Conservation (phyloP, 306 rosid genomes). For the Ormosia semicastrata region DNA sequence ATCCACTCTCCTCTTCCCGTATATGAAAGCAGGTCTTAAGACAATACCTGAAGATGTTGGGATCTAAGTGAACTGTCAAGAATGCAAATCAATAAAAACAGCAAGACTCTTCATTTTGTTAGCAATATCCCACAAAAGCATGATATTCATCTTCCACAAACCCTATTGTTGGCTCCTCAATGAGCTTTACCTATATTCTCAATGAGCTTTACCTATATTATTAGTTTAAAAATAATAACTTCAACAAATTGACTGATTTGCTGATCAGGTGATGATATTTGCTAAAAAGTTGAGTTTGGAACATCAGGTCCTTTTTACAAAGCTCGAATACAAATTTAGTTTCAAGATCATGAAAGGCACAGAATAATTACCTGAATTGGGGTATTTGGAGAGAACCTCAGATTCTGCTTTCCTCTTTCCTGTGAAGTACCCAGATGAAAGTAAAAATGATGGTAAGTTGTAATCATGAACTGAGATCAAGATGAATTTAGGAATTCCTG, state of each 20-base stretch:
- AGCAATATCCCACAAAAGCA: conserved; percentile 1
- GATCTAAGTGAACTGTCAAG: conserved; percentile 17
- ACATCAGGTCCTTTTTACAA: conserved; percentile 2
- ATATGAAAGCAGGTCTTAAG: conserved; percentile 85
- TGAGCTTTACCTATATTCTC: not conserved
- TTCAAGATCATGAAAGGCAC: not conserved
- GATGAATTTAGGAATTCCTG: conserved; percentile 91
- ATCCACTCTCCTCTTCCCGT: conserved; percentile 84
- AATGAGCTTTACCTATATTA: not conserved
- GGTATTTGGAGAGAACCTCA: conserved; percentile 93
- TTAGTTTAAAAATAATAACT: not conserved
- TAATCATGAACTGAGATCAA: conserved; percentile 92
- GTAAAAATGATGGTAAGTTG: conserved; percentile 78
- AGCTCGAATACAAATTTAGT: not conserved
- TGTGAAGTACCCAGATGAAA: conserved; percentile 83
- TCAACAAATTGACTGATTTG: not conserved
- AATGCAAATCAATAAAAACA: not conserved
- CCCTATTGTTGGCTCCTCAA: not conserved
- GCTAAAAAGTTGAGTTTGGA: not conserved
- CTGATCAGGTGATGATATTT: not conserved
- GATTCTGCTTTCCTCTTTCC: conserved; percentile 99
- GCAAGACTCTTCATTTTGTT: not conserved
- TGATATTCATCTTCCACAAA: conserved; percentile 11
- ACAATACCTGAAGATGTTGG: conserved; percentile 72
- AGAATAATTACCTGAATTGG: conserved; percentile 69